Evolutionary conservation across 2,329 filamentous ascomycete species (phyloP).

Genomic region (Colletotrichum horii): DNA sequence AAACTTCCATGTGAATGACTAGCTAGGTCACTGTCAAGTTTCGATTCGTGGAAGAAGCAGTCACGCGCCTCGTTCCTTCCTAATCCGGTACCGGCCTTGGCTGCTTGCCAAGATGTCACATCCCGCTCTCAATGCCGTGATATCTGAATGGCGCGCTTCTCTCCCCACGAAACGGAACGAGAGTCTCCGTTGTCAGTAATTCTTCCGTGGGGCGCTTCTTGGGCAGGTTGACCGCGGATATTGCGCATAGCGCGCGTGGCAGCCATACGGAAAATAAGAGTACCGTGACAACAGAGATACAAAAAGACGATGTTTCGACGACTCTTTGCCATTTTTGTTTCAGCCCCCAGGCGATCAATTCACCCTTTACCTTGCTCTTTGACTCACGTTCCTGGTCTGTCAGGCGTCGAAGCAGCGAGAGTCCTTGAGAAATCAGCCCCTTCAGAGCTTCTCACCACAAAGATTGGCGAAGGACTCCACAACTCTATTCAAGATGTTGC

Average conservation of each 20-base stretch:
- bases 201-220: constrained; percentile 18
- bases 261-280: neutral
- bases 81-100: neutral
- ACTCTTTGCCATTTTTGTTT: neutral
- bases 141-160: neutral
- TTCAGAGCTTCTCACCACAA: neutral
- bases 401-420: neutral
- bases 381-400: accelerated
- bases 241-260: neutral
- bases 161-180: neutral
- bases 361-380: neutral
- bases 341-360: neutral
- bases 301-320: neutral
- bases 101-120: neutral
- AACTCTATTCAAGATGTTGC: constrained; percentile 7
- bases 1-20: neutral
- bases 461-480: neutral
- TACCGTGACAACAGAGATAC: neutral
- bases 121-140: neutral
- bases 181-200: neutral
- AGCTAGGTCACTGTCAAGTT: neutral
- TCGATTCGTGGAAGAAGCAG: neutral
- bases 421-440: neutral
- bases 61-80: neutral
- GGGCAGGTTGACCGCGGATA: neutral